A percentile compares a stretch with the other conserved stretches of the same genome.
phyloP scores from a whole-genome alignment of 2,329 filamentous ascomycete genomes.

The Thermothelomyces thermophilus region DNA sequence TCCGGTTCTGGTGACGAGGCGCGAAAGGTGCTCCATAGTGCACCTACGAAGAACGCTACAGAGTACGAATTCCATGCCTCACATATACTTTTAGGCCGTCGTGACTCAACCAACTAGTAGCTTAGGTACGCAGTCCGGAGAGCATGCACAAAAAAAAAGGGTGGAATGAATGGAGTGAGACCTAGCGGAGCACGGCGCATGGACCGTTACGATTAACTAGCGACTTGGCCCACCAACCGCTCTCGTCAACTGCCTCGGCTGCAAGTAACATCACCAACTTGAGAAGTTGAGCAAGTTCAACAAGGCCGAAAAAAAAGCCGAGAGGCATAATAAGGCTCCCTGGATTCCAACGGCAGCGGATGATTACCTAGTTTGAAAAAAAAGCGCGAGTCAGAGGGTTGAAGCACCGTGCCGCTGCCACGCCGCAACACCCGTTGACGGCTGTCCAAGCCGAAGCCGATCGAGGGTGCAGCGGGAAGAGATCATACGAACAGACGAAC shows the following conservation, averaged over 20 bases:
- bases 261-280: too few species aligned
- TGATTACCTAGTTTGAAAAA: not conserved
- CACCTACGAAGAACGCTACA: too few species aligned
- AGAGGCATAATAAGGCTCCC: not conserved
- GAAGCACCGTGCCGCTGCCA: slow-evolving; percentile 4
- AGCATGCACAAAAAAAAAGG: too few species aligned
- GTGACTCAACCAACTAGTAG: too few species aligned
- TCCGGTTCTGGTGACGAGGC: too few species aligned
- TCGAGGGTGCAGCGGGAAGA: not conserved
- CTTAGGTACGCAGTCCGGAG: too few species aligned
- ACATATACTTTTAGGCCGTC: too few species aligned
- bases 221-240: slow-evolving; percentile 1
- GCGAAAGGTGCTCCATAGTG: too few species aligned
- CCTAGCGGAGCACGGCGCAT: slow-evolving; percentile 9
- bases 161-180: not conserved
- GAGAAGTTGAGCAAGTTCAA: too few species aligned
- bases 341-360: not conserved
- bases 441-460: not conserved
- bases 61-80: too few species aligned
- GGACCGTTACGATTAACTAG: slow-evolving; percentile 11
- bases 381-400: not conserved
- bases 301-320: not conserved
- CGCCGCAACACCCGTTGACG: not conserved
- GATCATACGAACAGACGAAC: too few species aligned
- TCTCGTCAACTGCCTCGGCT: not conserved